Base-by-base conservation (phyloP, 2,329 filamentous ascomycete genomes). In the Colletotrichum melonis region DNA sequence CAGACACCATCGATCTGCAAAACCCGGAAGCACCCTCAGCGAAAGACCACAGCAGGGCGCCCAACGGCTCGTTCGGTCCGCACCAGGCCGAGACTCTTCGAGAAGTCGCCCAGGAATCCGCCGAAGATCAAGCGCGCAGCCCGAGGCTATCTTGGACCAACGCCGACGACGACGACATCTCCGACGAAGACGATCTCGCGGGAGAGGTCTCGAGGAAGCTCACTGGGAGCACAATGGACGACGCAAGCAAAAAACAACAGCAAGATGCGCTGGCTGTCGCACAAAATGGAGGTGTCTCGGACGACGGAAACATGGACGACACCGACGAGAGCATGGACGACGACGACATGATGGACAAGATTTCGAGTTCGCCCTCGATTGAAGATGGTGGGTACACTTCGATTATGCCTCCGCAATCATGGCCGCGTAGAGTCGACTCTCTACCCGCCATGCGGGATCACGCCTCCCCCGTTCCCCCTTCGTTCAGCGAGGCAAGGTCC, bases 281-380 rank as follows among this genome's bases (percentile, higher is more conserved):
- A 76, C 90, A 92, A 77, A 92, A 92, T 82, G 91, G 89, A 74
- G 89, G 88, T 75, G 76, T 84, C 56, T 83, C 81, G 59, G 88
- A 90, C 77, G 92, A 93, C 75, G 90, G 88, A 60, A 92, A 94
- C 75, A 84, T 90, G 79, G 89, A 93, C 77, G 90, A 90, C 76
- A 91, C 91, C 62, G 92, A 92, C 78, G 93, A 94, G 74, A 93
- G 94, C 77, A 90, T 94, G 78, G 85, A 95, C 82, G 95, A 97
- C 80, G 88, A 98, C 84, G 96, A 98, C 83, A 92, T 98, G 92
- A 95, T 97, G 93, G 97, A 98, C 86, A 97, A 97, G 84, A 98
- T 99, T 77, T 98, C 96, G 79, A 98, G 95, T 84, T 98, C 96
- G 79, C 97, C 97, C 81, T 98, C 96, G 78, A 99, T 99, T 84